Conservation (phyloP, 78 protist genomes). For the Dictyostelium firmibasis region DNA sequence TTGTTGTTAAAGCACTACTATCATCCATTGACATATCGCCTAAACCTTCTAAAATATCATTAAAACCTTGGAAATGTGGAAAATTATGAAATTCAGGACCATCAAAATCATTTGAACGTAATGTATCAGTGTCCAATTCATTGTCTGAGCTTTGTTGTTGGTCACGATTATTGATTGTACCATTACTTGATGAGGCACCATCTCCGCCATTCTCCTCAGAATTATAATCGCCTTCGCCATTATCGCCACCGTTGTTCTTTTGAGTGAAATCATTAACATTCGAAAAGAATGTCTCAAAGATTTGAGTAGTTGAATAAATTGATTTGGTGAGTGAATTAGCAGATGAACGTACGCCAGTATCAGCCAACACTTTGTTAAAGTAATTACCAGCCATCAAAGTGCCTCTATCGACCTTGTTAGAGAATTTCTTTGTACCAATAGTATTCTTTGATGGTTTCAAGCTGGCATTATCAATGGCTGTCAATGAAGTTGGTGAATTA, state of each 20-base stretch:
- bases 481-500: conserved; percentile 39
- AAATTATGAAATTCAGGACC: conserved; percentile 56
- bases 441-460: conserved; percentile 44
- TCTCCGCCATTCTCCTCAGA: background rate
- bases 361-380: conserved; percentile 31
- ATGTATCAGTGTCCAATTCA: conserved; percentile 29
- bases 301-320: conserved; percentile 62
- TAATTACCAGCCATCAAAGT: conserved; percentile 9
- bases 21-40: conserved; percentile 66
- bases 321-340: conserved; percentile 26
- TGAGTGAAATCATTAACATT: conserved; percentile 1
- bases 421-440: conserved; percentile 22
- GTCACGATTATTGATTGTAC: conserved; percentile 1
- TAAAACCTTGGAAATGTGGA: conserved; percentile 82
- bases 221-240: background rate
- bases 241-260: background rate
- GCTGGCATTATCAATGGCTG: conserved; percentile 46
- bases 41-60: conserved; percentile 71
- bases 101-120: conserved; percentile 55
- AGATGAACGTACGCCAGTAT: background rate
- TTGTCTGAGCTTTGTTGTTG: conserved; percentile 8
- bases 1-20: background rate
- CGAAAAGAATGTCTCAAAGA: conserved; percentile 70
- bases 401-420: conserved; percentile 65
- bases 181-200: background rate